Evolutionary conservation across 768 basidiomycete species (phyloP).

Genomic region (Hericium rajendrae): DNA sequence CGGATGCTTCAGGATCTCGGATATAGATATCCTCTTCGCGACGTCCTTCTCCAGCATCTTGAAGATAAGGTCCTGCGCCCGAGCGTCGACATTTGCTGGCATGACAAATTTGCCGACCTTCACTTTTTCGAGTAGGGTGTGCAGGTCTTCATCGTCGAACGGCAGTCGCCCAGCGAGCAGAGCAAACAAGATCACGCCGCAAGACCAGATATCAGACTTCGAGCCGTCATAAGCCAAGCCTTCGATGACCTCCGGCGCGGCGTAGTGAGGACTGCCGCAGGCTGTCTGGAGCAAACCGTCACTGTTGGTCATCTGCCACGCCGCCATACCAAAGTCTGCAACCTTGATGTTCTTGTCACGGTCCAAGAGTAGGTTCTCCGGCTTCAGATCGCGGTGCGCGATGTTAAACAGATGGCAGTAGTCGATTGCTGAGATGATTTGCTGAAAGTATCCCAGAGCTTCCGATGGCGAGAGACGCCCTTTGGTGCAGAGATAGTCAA

Average conservation of each 20-base stretch:
- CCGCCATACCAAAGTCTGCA: slow-evolving; percentile 86
- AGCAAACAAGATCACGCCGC: slow-evolving; percentile 87
- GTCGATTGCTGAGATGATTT: slow-evolving; percentile 85
- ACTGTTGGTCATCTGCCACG: slow-evolving; percentile 64
- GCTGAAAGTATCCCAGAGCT: slow-evolving; percentile 82
- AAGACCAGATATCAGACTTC: slow-evolving; percentile 93
- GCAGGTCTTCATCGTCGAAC: slow-evolving; percentile 84
- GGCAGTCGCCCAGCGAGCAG: slow-evolving; percentile 83
- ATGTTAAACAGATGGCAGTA: slow-evolving; percentile 95
- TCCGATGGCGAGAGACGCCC: slow-evolving; percentile 63
- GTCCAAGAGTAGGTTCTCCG: slow-evolving; percentile 20
- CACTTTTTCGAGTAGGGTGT: slow-evolving; percentile 72
- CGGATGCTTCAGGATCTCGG: slow-evolving; percentile 70
- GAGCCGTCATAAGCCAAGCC: slow-evolving; percentile 79
- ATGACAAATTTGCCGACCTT: slow-evolving; percentile 63
- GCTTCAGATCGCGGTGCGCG: slow-evolving; percentile 73
- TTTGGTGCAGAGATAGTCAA: slow-evolving; percentile 80
- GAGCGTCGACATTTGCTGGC: slow-evolving; percentile 57
- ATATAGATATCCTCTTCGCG: slow-evolving; percentile 69
- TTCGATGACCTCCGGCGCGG: slow-evolving; percentile 83
- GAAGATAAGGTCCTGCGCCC: slow-evolving; percentile 67
- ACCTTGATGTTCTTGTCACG: not conserved
- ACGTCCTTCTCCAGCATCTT: slow-evolving; percentile 77
- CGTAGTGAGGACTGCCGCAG: slow-evolving; percentile 93
- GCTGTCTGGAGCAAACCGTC: slow-evolving; percentile 64